Base-by-base conservation (phyloP, 257 asterid genomes). In the Nemophila menziesii region DNA sequence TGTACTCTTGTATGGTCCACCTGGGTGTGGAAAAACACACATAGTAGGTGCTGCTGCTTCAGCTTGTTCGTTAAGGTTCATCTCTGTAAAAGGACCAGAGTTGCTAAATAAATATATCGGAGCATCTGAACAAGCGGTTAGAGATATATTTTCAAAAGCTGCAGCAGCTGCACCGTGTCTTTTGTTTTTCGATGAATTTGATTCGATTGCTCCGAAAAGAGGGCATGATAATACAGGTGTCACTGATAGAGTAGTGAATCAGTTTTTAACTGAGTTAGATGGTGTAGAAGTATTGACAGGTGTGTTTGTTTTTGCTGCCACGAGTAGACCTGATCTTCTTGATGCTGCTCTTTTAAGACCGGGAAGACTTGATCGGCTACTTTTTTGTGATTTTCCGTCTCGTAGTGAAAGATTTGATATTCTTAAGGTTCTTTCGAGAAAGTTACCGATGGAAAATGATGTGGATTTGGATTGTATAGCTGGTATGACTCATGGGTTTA, bases 331-430 rank as follows among this genome's bases (percentile, higher is more conserved):
- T 11, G 98, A 90, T 73, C 65, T 90, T 77, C 96, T 90, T 54
- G 99, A 90, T 79, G 96, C 94, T 72, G 99, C 99, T 44, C 96
- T 90, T 58, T 51, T 90, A 46, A 78, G 96, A 46, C 99, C 99
- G 42, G 96, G 99, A 61, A 79, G 96, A 70, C 76, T 81, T 58
- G 96, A 85, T 57, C 77, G 94, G 44, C 99, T 85, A 52, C 74
- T 90, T 61, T 85, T 81, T 71, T 85, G 99, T 48, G 93, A 90
- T 71, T 85, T 90, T 59, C 99, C 93, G 22, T 72, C 96, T 9
- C 73, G 11, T 33, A 66, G 43, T 52, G 96, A 85, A 70, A 79
- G 99, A 67, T 62, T 63, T 64, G 93, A 85, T 51, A 74, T 90
- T 70, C 93, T 85, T 42, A 46, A 57, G 49, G 96, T 90, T 60